Evolutionary conservation across 2,329 filamentous ascomycete species (phyloP).

Genomic region (Rhynchosporium secalis): DNA sequence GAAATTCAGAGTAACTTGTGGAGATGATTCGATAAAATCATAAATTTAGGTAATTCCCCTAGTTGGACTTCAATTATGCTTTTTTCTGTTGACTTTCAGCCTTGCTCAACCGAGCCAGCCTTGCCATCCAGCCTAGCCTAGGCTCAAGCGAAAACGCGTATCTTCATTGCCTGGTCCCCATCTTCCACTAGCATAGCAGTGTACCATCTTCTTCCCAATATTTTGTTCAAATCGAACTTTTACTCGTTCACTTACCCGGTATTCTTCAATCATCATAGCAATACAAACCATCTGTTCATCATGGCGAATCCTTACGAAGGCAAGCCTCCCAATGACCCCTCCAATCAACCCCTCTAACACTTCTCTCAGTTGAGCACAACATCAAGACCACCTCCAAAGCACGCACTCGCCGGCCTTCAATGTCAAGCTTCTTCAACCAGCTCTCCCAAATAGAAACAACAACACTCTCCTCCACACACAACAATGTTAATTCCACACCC

Average conservation of each 20-base stretch:
- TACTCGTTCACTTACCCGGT: not conserved
- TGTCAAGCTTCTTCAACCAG: constrained; percentile 62
- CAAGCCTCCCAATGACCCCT: constrained; percentile 32
- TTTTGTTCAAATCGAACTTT: too few relatives aligned
- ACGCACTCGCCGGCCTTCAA: constrained; percentile 56
- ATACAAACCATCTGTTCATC: constrained; percentile 25
- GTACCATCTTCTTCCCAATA: not conserved
- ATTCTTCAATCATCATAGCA: not conserved
- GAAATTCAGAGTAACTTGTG: too few relatives aligned
- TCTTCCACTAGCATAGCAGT: constrained; percentile 5
- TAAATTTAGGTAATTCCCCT: too few relatives aligned
- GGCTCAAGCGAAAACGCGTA: constrained; percentile 14
- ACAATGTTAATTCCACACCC: constrained; percentile 59
- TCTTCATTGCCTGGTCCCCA: constrained; percentile 5
- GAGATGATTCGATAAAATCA: too few relatives aligned
- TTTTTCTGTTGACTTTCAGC: constrained; percentile 7
- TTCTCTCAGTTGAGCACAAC: constrained; percentile 60
- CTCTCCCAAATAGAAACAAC: constrained; percentile 45
- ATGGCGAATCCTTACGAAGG: constrained; percentile 62
- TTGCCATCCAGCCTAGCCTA: not conserved
- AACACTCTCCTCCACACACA: constrained; percentile 33
- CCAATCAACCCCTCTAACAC: constrained; percentile 21
- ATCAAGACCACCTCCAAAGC: constrained; percentile 49
- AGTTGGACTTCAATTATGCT: not conserved
- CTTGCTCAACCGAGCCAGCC: constrained; percentile 1